These are phyloP conservation scores for Kwoniella pini DNA, from an alignment of 768 basidiomycete genomes.

Conservation along the genomic window DNA sequence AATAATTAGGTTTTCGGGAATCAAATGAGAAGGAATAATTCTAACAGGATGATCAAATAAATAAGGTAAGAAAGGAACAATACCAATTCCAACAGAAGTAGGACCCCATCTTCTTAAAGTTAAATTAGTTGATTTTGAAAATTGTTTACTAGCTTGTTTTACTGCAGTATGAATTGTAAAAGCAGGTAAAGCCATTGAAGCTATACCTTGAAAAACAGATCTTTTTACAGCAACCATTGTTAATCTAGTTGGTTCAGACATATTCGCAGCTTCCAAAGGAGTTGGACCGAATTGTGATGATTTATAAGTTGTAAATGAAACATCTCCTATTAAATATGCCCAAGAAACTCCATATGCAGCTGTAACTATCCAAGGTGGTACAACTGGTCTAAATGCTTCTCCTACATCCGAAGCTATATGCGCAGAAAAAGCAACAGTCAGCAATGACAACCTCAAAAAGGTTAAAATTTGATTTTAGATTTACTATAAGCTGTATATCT, in stretches of 20 bases:
- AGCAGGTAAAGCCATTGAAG: conserved; percentile 55
- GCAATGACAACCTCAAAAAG: no score
- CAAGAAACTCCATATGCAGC: conserved; percentile 55
- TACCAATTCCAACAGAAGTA: conserved; percentile 46
- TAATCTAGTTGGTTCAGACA: conserved; percentile 51
- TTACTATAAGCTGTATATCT: conserved; percentile 54
- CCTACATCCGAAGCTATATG: conserved; percentile 49
- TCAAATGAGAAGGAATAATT: neutral
- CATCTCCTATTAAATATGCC: conserved; percentile 55
- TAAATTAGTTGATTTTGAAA: conserved; percentile 43
- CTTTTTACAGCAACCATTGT: conserved; percentile 53
- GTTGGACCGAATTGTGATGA: conserved; percentile 52
- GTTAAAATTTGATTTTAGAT: no score
- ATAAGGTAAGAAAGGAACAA: conserved; percentile 53
- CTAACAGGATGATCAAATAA: conserved; percentile 54
- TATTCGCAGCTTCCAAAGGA: conserved; percentile 52
- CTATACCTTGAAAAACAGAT: conserved; percentile 53
- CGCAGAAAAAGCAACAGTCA: no score
- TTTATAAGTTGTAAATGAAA: conserved; percentile 56
- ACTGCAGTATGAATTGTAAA: conserved; percentile 55
- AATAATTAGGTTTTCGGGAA: neutral
- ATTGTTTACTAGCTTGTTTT: conserved; percentile 46
- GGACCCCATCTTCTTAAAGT: conserved; percentile 53
- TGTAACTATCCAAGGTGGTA: conserved; percentile 48
- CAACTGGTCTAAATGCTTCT: conserved; percentile 55